A percentile compares a stretch with the other conserved stretches of the same genome.
These are phyloP conservation scores for Telopea speciosissima DNA, from an alignment of 177 flowering plant genomes.

Conservation along the genomic window DNA sequence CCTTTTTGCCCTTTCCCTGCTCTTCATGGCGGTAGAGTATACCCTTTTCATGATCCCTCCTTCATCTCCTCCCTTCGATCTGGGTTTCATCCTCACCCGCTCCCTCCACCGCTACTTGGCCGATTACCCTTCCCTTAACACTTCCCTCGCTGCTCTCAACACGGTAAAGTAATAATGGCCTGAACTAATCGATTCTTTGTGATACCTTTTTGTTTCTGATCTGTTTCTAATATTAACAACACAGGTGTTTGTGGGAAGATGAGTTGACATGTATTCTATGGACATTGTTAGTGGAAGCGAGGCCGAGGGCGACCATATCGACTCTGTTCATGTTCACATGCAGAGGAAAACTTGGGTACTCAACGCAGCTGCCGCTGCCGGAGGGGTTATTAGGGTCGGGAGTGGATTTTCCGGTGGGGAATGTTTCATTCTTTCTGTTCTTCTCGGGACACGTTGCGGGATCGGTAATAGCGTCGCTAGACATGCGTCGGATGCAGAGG, in stretches of 20 bases:
- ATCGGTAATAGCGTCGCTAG: slow-evolving; percentile 79
- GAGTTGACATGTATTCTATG: slow-evolving; percentile 71
- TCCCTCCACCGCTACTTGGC: slow-evolving; percentile 41
- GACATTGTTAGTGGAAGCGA: slow-evolving; percentile 76
- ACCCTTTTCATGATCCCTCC: slow-evolving; percentile 83
- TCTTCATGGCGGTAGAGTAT: slow-evolving; percentile 95
- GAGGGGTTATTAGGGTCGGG: slow-evolving; percentile 90
- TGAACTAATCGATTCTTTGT: too few relatives aligned
- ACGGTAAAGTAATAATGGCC: slow-evolving; percentile 45
- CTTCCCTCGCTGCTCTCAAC: slow-evolving; percentile 66
- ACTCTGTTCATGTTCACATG: slow-evolving; percentile 90
- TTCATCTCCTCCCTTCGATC: slow-evolving; percentile 75
- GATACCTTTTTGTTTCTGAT: too few relatives aligned
- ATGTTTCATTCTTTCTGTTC: slow-evolving; percentile 88
- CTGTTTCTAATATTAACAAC: too few relatives aligned
- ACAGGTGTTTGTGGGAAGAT: slow-evolving; percentile 94
- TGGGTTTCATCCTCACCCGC: slow-evolving; percentile 67
- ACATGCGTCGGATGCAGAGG: slow-evolving; percentile 78
- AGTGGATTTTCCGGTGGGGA: slow-evolving; percentile 90
- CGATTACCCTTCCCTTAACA: slow-evolving; percentile 50
- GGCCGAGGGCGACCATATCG: slow-evolving; percentile 72
- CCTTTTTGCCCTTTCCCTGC: slow-evolving; percentile 40
- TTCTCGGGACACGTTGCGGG: slow-evolving; percentile 93
- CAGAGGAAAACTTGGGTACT: slow-evolving; percentile 87
- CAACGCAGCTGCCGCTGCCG: slow-evolving; percentile 90